Evolutionary conservation across 129 eudicot species (phyloP).

Genomic region (Saussurea involucrata): DNA sequence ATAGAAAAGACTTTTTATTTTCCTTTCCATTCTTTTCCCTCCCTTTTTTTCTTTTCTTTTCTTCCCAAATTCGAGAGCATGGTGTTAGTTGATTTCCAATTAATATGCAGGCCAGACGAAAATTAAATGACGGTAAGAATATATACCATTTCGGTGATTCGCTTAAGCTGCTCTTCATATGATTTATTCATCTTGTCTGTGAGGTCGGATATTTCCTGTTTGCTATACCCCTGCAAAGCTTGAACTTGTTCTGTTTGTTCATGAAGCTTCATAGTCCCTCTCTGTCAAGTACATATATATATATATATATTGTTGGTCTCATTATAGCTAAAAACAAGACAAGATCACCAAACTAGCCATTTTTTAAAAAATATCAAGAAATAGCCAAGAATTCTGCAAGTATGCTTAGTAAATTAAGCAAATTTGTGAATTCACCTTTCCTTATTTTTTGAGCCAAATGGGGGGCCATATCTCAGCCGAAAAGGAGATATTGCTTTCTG

Average conservation of each 20-base stretch:
- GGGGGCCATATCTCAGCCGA: not conserved
- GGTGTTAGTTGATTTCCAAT: not conserved
- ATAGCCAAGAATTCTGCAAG: not conserved
- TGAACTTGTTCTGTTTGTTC: constrained; percentile 44
- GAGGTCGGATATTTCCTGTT: constrained; percentile 47
- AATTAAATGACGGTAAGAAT: not conserved
- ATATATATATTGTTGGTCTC: not conserved
- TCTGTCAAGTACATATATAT: constrained; percentile 40
- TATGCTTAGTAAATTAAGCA: no score
- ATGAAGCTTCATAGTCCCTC: constrained; percentile 59
- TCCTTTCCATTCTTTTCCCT: not conserved
- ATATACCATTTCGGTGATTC: constrained; percentile 92
- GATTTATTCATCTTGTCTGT: constrained; percentile 57
- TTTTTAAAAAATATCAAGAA: not conserved
- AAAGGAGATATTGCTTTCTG: not conserved
- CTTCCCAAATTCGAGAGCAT: not conserved
- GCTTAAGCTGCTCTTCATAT: constrained; percentile 72
- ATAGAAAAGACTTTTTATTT: no score
- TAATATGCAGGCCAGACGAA: not conserved
- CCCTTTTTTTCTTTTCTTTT: not conserved
- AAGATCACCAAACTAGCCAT: not conserved
- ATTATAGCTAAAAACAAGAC: not conserved
- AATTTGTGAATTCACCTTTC: not conserved
- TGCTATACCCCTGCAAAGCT: constrained; percentile 24
- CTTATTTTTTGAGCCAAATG: not conserved